These are phyloP conservation scores for Endocladia muricata DNA, from an alignment of 31 red algal genomes.

Conservation along the genomic window DNA sequence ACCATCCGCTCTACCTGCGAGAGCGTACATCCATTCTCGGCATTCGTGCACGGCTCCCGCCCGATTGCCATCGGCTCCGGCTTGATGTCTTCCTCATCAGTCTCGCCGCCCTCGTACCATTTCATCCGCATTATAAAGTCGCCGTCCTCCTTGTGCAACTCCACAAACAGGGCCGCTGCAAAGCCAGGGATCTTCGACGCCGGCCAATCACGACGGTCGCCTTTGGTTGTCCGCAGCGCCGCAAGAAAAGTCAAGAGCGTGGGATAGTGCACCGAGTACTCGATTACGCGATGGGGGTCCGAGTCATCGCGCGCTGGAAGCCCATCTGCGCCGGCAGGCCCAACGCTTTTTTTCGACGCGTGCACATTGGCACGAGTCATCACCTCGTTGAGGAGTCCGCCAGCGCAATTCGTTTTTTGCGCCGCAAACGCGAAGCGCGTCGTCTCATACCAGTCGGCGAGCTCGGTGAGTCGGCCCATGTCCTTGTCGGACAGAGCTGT, in stretches of 20 bases:
- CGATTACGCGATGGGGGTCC: constrained; percentile 32
- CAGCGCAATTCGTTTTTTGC: constrained; percentile 27
- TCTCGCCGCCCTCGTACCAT: constrained; percentile 27
- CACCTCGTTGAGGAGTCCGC: constrained; percentile 36
- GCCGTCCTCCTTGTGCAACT: constrained; percentile 39
- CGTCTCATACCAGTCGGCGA: constrained; percentile 65
- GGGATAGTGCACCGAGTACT: constrained; percentile 79
- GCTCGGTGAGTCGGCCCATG: constrained; percentile 13
- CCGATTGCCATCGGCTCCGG: background rate
- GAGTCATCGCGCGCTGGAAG: background rate
- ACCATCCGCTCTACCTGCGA: too few species aligned
- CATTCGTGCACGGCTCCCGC: constrained; percentile 7
- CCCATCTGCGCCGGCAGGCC: background rate
- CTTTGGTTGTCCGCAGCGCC: constrained; percentile 16
- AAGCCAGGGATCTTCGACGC: constrained; percentile 40
- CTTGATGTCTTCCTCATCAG: background rate
- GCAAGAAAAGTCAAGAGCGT: constrained; percentile 63
- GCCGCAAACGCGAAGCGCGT: constrained; percentile 42
- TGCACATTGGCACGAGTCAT: background rate
- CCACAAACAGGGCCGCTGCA: constrained; percentile 67
- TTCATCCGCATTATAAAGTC: background rate
- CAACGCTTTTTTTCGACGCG: background rate
- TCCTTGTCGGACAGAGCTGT: background rate
- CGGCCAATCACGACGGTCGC: background rate
- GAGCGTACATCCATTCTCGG: too few species aligned